Evolutionary conservation across 148 eudicot genomes (phyloP).

Genomic region (Persicaria maculosa): DNA sequence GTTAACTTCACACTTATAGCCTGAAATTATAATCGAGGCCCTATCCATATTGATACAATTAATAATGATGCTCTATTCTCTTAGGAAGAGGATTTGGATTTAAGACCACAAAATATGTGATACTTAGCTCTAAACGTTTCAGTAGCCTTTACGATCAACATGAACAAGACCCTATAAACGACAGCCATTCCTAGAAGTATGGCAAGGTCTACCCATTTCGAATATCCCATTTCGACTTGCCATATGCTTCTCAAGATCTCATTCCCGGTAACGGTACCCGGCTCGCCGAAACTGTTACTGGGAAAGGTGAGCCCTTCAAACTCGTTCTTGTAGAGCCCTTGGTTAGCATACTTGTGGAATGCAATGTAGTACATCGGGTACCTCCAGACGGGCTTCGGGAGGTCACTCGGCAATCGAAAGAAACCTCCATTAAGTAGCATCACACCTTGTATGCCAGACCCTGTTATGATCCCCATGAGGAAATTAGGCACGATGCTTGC

Average conservation of each 20-base stretch:
- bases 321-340: conserved; percentile 58
- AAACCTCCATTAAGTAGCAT: conserved; percentile 57
- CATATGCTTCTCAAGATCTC: conserved; percentile 39
- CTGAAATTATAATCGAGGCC: too few species aligned
- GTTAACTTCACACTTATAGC: too few species aligned
- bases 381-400: conserved; percentile 47
- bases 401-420: conserved; percentile 45
- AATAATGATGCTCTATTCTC: too few species aligned
- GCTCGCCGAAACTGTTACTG: conserved; percentile 17
- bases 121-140: conserved; percentile 37
- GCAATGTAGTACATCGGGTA: conserved; percentile 48
- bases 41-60: too few species aligned
- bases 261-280: conserved; percentile 26
- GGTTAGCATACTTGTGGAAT: conserved; percentile 40
- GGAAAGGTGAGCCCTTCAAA: conserved; percentile 38
- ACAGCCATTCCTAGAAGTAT: conserved; percentile 59
- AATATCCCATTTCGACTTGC: conserved; percentile 58
- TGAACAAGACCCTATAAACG: conserved; percentile 47
- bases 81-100: not conserved
- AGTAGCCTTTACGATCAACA: conserved; percentile 29
- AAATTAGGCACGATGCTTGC: conserved; percentile 47
- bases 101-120: conserved; percentile 16
- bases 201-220: conserved; percentile 59
- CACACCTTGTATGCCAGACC: conserved; percentile 49
- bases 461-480: conserved; percentile 56